Percentiles rank a stretch among this genome's conserved stretches.
Conservation (phyloP, 495 filamentous ascomycete genomes). For the Geoglossum glabrum region DNA sequence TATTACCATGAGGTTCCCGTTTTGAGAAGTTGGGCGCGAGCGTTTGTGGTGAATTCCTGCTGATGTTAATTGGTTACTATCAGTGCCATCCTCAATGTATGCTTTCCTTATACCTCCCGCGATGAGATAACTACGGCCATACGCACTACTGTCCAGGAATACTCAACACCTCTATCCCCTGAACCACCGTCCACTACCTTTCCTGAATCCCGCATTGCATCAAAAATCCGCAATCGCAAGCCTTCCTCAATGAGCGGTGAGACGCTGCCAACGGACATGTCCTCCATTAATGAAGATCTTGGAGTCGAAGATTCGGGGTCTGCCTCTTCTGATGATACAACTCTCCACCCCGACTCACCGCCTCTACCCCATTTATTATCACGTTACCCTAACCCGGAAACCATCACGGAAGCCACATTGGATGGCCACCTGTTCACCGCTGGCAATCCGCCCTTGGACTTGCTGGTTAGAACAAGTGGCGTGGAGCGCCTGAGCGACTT, state of each 20-base stretch:
- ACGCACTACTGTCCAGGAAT: slow-evolving; percentile 64
- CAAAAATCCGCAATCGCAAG: slow-evolving; percentile 49
- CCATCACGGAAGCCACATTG: slow-evolving; percentile 61
- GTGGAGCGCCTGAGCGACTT: slow-evolving; percentile 88
- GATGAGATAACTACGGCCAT: slow-evolving; percentile 94
- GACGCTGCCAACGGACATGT: slow-evolving; percentile 8
- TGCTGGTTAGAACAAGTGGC: slow-evolving; percentile 76
- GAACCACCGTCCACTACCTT: slow-evolving; percentile 39
- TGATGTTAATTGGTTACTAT: slow-evolving; percentile 6
- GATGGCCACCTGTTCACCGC: slow-evolving; percentile 67
- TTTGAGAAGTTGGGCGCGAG: neutral
- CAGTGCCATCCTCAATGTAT: slow-evolving; percentile 77
- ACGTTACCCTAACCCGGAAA: slow-evolving; percentile 47
- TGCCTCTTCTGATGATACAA: slow-evolving; percentile 31
- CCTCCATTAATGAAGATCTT: slow-evolving; percentile 15
- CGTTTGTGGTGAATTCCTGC: neutral
- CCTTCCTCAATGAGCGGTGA: neutral
- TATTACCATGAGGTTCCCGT: neutral
- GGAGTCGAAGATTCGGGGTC: slow-evolving; percentile 37
- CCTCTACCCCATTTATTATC: slow-evolving; percentile 5
- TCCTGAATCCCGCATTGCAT: slow-evolving; percentile 66
- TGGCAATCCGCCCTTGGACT: slow-evolving; percentile 66
- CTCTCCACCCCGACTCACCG: slow-evolving; percentile 25
- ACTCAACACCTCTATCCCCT: slow-evolving; percentile 40
- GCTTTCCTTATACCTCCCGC: slow-evolving; percentile 89